Evolutionary conservation across 106 monocot species (phyloP).

Genomic region (Agapanthus africanus): DNA sequence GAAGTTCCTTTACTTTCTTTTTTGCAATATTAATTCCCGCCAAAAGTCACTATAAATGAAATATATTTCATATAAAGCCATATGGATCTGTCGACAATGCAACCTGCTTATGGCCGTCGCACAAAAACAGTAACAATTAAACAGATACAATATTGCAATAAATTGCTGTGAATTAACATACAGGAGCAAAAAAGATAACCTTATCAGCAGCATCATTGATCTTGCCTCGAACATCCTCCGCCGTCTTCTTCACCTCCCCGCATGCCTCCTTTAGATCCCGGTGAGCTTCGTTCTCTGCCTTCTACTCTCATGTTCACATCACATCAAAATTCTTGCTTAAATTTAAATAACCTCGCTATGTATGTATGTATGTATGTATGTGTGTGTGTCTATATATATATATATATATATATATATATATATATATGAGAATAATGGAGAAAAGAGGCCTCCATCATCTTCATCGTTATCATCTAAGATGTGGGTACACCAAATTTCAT

Average conservation of each 20-base stretch:
- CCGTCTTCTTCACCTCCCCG: conserved; percentile 24
- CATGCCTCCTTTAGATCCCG: conserved; percentile 18
- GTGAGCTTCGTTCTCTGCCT: conserved; percentile 13
- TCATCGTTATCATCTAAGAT: no score
- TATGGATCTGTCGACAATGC: no score
- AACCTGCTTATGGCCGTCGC: no score
- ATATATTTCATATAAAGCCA: no score
- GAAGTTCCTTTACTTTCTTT: no score
- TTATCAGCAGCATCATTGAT: conserved; percentile 15
- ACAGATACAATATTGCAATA: background rate
- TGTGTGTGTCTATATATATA: background rate
- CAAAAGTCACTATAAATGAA: no score
- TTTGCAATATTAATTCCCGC: no score
- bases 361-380: no score
- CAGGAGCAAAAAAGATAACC: background rate
- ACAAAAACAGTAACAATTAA: background rate
- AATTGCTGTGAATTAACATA: background rate
- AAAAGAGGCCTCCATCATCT: no score
- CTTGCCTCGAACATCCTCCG: conserved; percentile 20
- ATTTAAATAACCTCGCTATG: background rate
- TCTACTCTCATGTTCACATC: background rate
- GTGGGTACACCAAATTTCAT: no score
- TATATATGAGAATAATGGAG: background rate
- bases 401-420: background rate
- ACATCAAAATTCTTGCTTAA: no score